Percentiles rank a stretch among this genome's conserved stretches.
These are phyloP conservation scores for Dillenia turbinata DNA, from an alignment of 164 flowering plant species.

Conservation along the genomic window DNA sequence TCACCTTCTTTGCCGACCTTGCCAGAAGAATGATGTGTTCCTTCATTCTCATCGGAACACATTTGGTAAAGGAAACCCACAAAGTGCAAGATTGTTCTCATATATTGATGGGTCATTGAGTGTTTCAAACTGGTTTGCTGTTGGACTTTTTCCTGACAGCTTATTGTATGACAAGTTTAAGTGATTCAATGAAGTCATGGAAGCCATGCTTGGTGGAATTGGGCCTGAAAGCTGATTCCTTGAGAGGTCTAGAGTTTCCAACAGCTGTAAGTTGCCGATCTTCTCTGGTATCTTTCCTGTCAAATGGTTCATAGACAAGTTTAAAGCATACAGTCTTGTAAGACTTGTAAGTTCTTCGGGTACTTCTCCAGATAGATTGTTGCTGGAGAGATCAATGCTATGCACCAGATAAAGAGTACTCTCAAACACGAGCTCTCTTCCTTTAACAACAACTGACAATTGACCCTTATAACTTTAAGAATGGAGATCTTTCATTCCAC, in stretches of 20 bases:
- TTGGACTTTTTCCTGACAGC: constrained; percentile 15
- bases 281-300: constrained; percentile 9
- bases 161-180: constrained; percentile 21
- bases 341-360: constrained; percentile 10
- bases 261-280: constrained; percentile 4
- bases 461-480: not conserved
- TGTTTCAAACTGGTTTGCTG: constrained; percentile 10
- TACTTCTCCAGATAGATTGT: constrained; percentile 1
- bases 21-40: not conserved
- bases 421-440: constrained; percentile 2
- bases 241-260: constrained; percentile 19
- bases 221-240: constrained; percentile 12
- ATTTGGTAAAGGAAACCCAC: constrained; percentile 10
- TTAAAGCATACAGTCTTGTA: constrained; percentile 3
- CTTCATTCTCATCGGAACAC: constrained; percentile 4
- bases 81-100: constrained; percentile 4
- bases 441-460: constrained; percentile 3
- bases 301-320: not conserved
- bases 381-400: constrained; percentile 14
- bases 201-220: constrained; percentile 14
- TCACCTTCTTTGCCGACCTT: not conserved
- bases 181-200: constrained; percentile 4
- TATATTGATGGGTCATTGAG: constrained; percentile 12
- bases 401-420: constrained; percentile 3
- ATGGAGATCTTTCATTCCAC: constrained; percentile 1